Conservation (phyloP, 306 rosid genomes). For the Abrus pulchellus region DNA sequence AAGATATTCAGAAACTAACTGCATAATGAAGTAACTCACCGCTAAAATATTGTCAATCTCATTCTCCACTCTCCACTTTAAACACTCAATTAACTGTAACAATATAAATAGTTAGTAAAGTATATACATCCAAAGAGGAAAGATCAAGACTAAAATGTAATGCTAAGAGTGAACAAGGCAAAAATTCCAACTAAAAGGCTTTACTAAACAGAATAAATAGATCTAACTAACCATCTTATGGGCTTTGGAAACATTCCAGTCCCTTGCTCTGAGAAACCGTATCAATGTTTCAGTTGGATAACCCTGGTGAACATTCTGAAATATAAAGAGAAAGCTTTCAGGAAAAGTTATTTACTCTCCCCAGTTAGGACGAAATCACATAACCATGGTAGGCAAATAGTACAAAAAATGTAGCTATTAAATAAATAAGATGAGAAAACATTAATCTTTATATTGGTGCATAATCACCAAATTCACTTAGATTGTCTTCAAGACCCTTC, state of each 20-base stretch:
- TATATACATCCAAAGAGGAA: conserved; percentile 39
- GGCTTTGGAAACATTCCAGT: conserved; percentile 83
- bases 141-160: conserved; percentile 25
- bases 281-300: conserved; percentile 67
- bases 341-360: conserved; percentile 11
- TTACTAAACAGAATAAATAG: conserved; percentile 12
- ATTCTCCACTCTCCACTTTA: conserved; percentile 87
- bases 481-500: conserved; percentile 15
- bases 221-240: conserved; percentile 83
- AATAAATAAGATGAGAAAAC: neutral
- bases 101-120: conserved; percentile 49
- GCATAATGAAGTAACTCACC: conserved; percentile 64
- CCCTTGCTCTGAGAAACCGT: conserved; percentile 95
- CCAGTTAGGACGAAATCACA: conserved; percentile 18
- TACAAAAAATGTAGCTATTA: neutral
- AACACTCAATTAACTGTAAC: conserved; percentile 83
- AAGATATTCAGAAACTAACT: conserved; percentile 7
- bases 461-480: conserved; percentile 29
- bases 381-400: conserved; percentile 6
- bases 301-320: conserved; percentile 91
- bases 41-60: conserved; percentile 81
- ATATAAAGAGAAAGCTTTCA: conserved; percentile 40
- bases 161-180: conserved; percentile 17
- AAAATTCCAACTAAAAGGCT: conserved; percentile 18
- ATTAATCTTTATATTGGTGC: neutral